Conservation (phyloP, 495 filamentous ascomycete genomes). For the Penicillium pancosmium region DNA sequence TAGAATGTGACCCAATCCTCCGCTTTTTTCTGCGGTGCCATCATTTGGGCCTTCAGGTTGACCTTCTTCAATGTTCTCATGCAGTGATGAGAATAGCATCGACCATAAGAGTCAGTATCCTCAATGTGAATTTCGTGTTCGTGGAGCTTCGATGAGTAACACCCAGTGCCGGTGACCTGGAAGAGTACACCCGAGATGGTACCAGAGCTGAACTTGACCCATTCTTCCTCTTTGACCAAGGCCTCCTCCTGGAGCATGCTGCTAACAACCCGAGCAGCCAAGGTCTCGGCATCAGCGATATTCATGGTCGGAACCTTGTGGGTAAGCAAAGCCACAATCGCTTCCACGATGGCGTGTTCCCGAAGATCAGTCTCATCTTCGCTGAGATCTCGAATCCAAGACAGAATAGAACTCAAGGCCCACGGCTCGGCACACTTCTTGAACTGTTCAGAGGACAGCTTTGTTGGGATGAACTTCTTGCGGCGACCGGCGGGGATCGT, state of each 20-base stretch:
- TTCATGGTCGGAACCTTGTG: conserved; percentile 99
- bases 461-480: conserved; percentile 84
- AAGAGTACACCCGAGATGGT: conserved; percentile 84
- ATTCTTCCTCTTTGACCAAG: conserved; percentile 90
- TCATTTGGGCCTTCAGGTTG: conserved; percentile 72
- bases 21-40: conserved; percentile 65
- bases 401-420: conserved; percentile 85
- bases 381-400: conserved; percentile 85
- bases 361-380: conserved; percentile 84
- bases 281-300: conserved; percentile 89
- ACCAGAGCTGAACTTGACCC: conserved; percentile 86
- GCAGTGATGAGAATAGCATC: conserved; percentile 95
- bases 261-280: conserved; percentile 76
- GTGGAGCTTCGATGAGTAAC: conserved; percentile 85
- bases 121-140: conserved; percentile 76
- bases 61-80: conserved; percentile 93
- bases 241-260: conserved; percentile 80
- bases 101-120: conserved; percentile 61
- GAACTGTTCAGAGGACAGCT: conserved; percentile 81
- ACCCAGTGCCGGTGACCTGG: conserved; percentile 90
- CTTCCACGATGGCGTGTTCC: conserved; percentile 79
- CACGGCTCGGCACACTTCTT: conserved; percentile 87
- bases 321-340: conserved; percentile 87
- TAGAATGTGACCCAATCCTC: conserved; percentile 94
- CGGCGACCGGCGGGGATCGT: conserved; percentile 68